Percentiles rank a stretch among this genome's conserved stretches.
Evolutionary conservation across 2,329 filamentous ascomycete species (phyloP).

Genomic region (Salinomyces thailandicus): DNA sequence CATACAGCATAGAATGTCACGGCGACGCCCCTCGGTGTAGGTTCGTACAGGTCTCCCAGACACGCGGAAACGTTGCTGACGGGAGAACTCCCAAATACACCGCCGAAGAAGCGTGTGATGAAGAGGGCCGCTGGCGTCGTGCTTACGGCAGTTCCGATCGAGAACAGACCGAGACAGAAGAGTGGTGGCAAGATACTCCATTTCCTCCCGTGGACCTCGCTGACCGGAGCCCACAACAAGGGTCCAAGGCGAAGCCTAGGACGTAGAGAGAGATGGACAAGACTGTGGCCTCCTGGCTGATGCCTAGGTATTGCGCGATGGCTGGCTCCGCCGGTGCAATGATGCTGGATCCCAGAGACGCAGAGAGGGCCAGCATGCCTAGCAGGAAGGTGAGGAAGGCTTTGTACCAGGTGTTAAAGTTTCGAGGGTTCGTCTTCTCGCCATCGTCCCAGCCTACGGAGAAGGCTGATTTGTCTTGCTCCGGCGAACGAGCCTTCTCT

Average conservation of each 20-base stretch:
- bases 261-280: slow-evolving; percentile 40
- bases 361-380: slow-evolving; percentile 41
- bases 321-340: slow-evolving; percentile 37
- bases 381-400: slow-evolving; percentile 40
- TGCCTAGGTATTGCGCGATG: slow-evolving; percentile 34
- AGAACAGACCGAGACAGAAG: slow-evolving; percentile 35
- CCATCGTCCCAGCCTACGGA: no score
- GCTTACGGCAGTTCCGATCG: slow-evolving; percentile 35
- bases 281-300: slow-evolving; percentile 36
- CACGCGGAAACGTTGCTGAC: slow-evolving; percentile 35
- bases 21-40: slow-evolving; percentile 29
- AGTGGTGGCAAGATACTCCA: slow-evolving; percentile 36
- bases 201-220: slow-evolving; percentile 36
- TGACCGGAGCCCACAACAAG: slow-evolving; percentile 27
- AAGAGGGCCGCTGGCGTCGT: slow-evolving; percentile 29
- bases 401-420: slow-evolving; percentile 36
- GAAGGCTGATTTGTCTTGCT: no score
- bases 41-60: slow-evolving; percentile 35
- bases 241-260: slow-evolving; percentile 35
- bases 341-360: slow-evolving; percentile 42
- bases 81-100: slow-evolving; percentile 35
- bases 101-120: slow-evolving; percentile 36
- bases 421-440: slow-evolving; percentile 38
- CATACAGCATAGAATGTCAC: slow-evolving; percentile 32
- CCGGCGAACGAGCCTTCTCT: no score